Base-by-base conservation (phyloP, 768 basidiomycete genomes). In the Coprinopsis sp. region DNA sequence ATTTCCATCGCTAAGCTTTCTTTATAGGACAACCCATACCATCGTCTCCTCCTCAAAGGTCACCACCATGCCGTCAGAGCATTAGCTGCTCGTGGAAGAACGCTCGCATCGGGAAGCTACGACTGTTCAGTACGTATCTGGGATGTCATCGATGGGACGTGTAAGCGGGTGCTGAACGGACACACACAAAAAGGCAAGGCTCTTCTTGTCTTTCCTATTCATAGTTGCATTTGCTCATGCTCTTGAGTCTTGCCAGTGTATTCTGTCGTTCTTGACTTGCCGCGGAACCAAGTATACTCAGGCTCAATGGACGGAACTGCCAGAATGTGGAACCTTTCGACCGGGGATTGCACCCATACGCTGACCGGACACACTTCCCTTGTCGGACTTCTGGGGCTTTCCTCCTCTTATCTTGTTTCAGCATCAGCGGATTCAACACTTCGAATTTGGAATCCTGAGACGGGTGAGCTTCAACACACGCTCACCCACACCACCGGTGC, bases 291-390 rank as follows among this genome's bases (percentile, higher is more conserved):
- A 60, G 91, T 91, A 22, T 92, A 90, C 54, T 98, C 95, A 2
- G 96, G 95, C 6, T 96, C 93, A 3, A 95, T 97, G 93, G 95
- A 98, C 63, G 89, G 91, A 34, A 94, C 91, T 1, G 94, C 97
- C 51, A 89, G 91, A 37, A 81, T 99, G 28, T 99, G 95, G 95
- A 85, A 87, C 55, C 71, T 95, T 29, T 77, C 74, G 40, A 90
- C 77, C 2, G 95, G 96, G 0, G 74, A 83, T 58, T 88, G 84
- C 48, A 74, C 83, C 25, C 82, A 90, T 57, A 82, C 82, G 3
- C 73, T 98, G 19, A 82, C 83, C 4, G 95, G 95, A 0, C 95
- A 99, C 58, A 91, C 89, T 0, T 95, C 92, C 3, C 81, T 99
- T 38, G 94, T 99, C 33, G 96, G 96, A 7, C 74, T 99, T 0